phyloP scores from a whole-genome alignment of 208 protist species.

The Leishmania guyanensis region DNA sequence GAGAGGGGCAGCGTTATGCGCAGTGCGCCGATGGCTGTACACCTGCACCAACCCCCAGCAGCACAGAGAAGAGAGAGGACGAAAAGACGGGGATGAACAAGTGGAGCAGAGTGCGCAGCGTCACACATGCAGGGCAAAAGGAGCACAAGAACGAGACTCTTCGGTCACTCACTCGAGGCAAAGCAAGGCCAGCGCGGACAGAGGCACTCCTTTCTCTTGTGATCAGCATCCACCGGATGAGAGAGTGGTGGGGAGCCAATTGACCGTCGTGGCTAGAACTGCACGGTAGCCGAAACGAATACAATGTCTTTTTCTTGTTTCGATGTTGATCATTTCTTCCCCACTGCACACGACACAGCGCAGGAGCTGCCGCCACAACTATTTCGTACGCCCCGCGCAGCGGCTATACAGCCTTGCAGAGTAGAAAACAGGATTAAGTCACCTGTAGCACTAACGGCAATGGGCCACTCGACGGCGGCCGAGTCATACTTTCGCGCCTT shows the following conservation, averaged over 20 bases:
- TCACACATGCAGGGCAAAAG: neutral
- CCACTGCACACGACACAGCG: neutral
- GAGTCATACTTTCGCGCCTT: conserved; percentile 11
- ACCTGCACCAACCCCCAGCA: neutral
- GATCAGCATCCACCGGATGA: neutral
- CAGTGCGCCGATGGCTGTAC: neutral
- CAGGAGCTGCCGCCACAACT: neutral
- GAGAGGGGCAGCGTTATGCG: neutral
- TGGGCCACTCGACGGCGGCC: neutral
- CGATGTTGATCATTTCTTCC: neutral
- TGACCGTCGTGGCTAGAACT: neutral
- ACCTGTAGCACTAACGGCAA: no score
- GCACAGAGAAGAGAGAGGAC: neutral
- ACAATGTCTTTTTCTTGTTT: neutral
- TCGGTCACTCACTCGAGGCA: neutral
- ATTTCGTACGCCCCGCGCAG: neutral
- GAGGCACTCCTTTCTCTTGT: no score
- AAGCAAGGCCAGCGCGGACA: neutral
- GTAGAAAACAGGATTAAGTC: neutral
- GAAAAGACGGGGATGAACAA: neutral
- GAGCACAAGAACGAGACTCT: neutral
- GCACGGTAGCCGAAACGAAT: neutral
- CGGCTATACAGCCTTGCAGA: neutral
- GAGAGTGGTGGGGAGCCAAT: neutral
- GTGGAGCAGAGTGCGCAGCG: neutral